A percentile compares a stretch with the other conserved stretches of the same genome.
Evolutionary conservation across 2,329 filamentous ascomycete species (phyloP).

Genomic region (Pyrenophora teres): DNA sequence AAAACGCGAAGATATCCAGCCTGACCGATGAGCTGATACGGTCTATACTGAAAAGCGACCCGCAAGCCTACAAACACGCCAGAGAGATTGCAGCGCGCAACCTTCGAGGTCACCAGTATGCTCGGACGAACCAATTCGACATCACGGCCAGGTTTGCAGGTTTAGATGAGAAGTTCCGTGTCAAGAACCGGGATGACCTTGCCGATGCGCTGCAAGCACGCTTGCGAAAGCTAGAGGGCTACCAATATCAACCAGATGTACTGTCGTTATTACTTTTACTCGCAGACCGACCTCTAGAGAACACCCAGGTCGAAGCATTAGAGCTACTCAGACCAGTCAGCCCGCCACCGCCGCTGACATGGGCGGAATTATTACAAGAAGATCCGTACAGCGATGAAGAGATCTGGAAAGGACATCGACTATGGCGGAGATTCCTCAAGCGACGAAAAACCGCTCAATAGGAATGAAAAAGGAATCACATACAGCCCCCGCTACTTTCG

Average conservation of each 20-base stretch:
- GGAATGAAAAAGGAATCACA: conserved; percentile 19
- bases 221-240: conserved; percentile 62
- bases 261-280: conserved; percentile 79
- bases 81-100: conserved; percentile 48
- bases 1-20: conserved; percentile 29
- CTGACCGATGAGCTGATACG: conserved; percentile 74
- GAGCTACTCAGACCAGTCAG: conserved; percentile 58
- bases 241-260: conserved; percentile 76
- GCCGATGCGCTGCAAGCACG: conserved; percentile 69
- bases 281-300: conserved; percentile 76
- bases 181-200: conserved; percentile 78
- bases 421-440: conserved; percentile 69
- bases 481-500: conserved; percentile 45
- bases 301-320: conserved; percentile 69
- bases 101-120: conserved; percentile 50
- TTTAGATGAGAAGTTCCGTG: conserved; percentile 82
- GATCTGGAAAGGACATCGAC: conserved; percentile 72
- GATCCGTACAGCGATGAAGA: conserved; percentile 72
- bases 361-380: conserved; percentile 78
- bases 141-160: conserved; percentile 49
- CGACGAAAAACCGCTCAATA: conserved; percentile 55
- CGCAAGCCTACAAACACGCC: conserved; percentile 43
- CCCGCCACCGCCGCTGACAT: conserved; percentile 63
- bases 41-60: conserved; percentile 60
- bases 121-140: conserved; percentile 56